phyloP scores from a whole-genome alignment of 306 rosid species.

The Boehmeria nivea region DNA sequence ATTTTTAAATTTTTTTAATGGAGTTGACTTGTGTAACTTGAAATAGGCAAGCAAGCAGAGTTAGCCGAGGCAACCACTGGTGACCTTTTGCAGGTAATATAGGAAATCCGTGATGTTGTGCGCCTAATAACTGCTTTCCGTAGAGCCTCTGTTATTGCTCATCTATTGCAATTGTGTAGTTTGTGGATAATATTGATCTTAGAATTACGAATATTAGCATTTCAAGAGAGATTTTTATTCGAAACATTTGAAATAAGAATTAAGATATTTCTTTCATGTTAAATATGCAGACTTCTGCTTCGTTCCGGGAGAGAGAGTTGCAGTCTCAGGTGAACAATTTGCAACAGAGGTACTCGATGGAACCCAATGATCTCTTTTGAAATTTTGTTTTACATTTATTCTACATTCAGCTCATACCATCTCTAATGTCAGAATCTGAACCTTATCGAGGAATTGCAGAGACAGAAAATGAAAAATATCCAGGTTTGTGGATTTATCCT shows the following conservation, averaged over 20 bases:
- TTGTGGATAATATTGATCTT: not conserved
- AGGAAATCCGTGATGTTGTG: not conserved
- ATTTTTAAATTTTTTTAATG: constrained; percentile 12
- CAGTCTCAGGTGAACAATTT: constrained; percentile 54
- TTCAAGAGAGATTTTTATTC: too few species aligned
- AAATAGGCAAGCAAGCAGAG: constrained; percentile 63
- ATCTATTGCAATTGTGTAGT: not conserved
- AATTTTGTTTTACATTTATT: constrained; percentile 7
- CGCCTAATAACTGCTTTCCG: too few species aligned
- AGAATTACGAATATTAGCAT: too few species aligned
- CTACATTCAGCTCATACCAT: constrained; percentile 16
- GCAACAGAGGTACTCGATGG: constrained; percentile 64
- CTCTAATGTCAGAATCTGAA: constrained; percentile 51
- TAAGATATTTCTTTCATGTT: constrained; percentile 13
- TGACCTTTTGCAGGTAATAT: constrained; percentile 66
- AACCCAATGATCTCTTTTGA: constrained; percentile 16
- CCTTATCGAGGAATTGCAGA: constrained; percentile 69
- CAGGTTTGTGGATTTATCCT: constrained; percentile 45
- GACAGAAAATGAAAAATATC: constrained; percentile 73
- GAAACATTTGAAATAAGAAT: not conserved
- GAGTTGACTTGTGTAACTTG: constrained; percentile 29
- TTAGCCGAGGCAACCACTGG: constrained; percentile 40
- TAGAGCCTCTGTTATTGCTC: too few species aligned
- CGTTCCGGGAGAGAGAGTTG: constrained; percentile 65
- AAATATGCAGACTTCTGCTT: constrained; percentile 45